Base-by-base conservation (phyloP, 345 rosid genomes). In the Eucalyptus microcorys region DNA sequence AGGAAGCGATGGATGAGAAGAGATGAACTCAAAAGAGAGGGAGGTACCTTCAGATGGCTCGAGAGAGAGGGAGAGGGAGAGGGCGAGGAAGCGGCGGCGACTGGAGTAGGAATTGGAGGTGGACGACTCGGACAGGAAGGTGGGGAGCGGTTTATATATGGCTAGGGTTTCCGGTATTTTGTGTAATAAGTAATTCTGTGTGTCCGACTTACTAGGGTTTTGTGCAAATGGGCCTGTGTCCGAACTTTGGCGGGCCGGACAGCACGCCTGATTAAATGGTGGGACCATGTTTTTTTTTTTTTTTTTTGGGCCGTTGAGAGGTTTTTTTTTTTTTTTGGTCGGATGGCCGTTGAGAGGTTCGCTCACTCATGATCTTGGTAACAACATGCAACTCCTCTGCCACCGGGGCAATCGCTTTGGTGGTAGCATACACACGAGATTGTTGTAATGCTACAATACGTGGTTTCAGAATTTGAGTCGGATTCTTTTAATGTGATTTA, bases 381-480 rank as follows among this genome's bases (percentile, higher is more conserved):
- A 59, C 0, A 14, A 61, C 68, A 1, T 12, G 34, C 32, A 6
- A 61, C 68, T 27, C 0, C 34, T 12, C 34, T 59, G 1, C 66
- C 66, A 27, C 0, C 0, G 0, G 0, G 7, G n/a, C 2, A 4
- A 59, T 27, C 66, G 0, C 66, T 59, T 59, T 5, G 66, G 0
- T 10, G 7, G 14, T 11, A 11, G 32, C 7, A 11, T 26, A 59
- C n/a, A 59, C n/a, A 59, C 0, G n/a, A 59, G 32, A 59, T 59
- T 59, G 0, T 2, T 59, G 15, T 11, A 26, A 57, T 26, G 14
- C n/a, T 10, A 57, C 0, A 2, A 57, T 26, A 24, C n/a, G 14
- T 3, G 7, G 14, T 5, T 57, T 27, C 7, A 26, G 0, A 57
- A 26, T 57, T 57, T 0, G 2, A 57, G n/a, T 57, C 3, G 0